Percentiles rank a stretch among this genome's conserved stretches.
These are phyloP conservation scores for Citrullus mucosospermus DNA, from an alignment of 306 rosid species.

Conservation along the genomic window DNA sequence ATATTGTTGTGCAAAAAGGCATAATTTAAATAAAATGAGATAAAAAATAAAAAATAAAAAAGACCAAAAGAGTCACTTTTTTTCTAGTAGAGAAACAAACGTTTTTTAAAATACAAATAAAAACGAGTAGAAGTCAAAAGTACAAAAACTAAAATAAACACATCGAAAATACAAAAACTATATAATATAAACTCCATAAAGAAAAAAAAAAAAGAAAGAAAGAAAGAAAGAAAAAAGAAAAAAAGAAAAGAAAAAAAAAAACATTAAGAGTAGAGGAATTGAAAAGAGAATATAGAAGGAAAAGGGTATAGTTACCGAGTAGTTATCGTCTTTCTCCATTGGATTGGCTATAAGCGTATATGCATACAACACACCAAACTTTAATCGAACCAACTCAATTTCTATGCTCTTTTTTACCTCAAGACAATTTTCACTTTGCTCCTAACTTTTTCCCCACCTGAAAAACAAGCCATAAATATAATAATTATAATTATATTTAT, in stretches of 20 bases:
- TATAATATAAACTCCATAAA: no score
- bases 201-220: no score
- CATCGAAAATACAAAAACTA: neutral
- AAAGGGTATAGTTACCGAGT: slow-evolving; percentile 31
- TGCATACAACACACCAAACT: slow-evolving; percentile 4
- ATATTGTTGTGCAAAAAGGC: no score
- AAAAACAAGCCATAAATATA: neutral
- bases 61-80: no score
- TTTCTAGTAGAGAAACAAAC: neutral
- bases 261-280: neutral
- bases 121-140: no score
- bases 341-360: slow-evolving; percentile 14
- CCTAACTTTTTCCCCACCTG: neutral
- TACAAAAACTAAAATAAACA: neutral
- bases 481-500: no score
- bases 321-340: slow-evolving; percentile 67
- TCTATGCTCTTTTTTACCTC: slow-evolving; percentile 5
- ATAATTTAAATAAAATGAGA: neutral
- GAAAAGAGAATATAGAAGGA: neutral
- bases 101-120: no score
- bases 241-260: no score
- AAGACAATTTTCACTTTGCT: slow-evolving; percentile 3
- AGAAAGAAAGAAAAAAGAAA: no score
- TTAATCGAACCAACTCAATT: slow-evolving; percentile 23
- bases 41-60: slow-evolving; percentile 11